These are phyloP conservation scores for Sporothrix globosa DNA, from an alignment of 2,329 filamentous ascomycete genomes.

Conservation along the genomic window DNA sequence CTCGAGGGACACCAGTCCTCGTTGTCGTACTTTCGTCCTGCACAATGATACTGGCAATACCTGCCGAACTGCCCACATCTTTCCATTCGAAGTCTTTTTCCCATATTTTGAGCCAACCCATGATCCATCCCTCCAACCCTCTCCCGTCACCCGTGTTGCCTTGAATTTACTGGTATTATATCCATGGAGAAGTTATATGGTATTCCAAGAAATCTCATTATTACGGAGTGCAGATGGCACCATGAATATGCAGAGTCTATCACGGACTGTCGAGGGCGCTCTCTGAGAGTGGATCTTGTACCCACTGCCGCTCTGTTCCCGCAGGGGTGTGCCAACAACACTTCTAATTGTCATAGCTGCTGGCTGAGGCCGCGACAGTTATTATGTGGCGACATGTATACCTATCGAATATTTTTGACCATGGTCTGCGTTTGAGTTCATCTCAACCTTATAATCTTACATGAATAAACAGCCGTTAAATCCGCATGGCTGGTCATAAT, in stretches of 20 bases:
- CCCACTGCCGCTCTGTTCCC: background rate
- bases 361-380: background rate
- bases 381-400: background rate
- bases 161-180: conserved; percentile 14
- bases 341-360: background rate
- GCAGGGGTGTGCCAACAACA: background rate
- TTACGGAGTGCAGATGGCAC: too few relatives aligned
- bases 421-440: too few relatives aligned
- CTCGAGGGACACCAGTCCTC: background rate
- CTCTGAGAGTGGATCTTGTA: background rate
- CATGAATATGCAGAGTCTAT: background rate
- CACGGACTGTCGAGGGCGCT: conserved; percentile 9
- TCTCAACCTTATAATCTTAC: too few relatives aligned
- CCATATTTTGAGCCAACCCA: background rate
- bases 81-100: background rate
- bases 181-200: conserved; percentile 16
- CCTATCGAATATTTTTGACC: background rate
- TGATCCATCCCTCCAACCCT: background rate
- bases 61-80: conserved; percentile 11
- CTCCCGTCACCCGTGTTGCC: background rate
- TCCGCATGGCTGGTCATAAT: too few relatives aligned
- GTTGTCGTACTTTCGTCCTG: conserved; percentile 11
- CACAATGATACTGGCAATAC: conserved; percentile 22
- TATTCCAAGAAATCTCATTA: background rate
- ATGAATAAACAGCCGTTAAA: too few relatives aligned